Conservation (phyloP, 495 filamentous ascomycete genomes). For the Trichocladium antarcticum region DNA sequence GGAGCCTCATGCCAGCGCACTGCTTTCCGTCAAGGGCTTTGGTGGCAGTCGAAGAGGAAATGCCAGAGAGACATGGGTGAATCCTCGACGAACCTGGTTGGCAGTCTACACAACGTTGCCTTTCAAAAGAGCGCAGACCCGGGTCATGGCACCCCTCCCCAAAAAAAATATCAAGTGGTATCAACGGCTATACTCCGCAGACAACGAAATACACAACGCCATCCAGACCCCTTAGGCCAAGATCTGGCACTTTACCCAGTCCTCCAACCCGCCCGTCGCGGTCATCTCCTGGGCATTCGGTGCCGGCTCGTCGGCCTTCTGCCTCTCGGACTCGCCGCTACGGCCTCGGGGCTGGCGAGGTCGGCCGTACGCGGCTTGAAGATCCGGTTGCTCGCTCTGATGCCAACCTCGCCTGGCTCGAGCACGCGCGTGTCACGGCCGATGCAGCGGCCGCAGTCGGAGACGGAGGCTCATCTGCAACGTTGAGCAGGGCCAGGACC, state of each 20-base stretch:
- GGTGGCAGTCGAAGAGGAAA: slow-evolving; percentile 9
- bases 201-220: neutral
- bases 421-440: slow-evolving; percentile 77
- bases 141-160: neutral
- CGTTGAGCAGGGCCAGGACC: slow-evolving; percentile 67
- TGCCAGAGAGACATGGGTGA: neutral
- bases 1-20: slow-evolving; percentile 8
- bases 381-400: slow-evolving; percentile 79
- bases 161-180: slow-evolving; percentile 4
- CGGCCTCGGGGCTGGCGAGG: slow-evolving; percentile 80
- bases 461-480: slow-evolving; percentile 62
- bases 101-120: neutral
- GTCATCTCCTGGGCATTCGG: slow-evolving; percentile 87
- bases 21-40: slow-evolving; percentile 12
- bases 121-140: neutral
- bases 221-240: neutral
- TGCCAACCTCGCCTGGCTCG: slow-evolving; percentile 79
- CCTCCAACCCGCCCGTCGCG: slow-evolving; percentile 66
- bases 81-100: neutral
- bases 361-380: slow-evolving; percentile 96
- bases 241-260: slow-evolving; percentile 69
- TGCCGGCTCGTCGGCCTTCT: slow-evolving; percentile 75
- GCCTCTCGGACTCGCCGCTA: slow-evolving; percentile 80
- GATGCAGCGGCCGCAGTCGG: slow-evolving; percentile 85
- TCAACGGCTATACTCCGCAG: neutral